These are phyloP conservation scores for Coemansia aciculifera DNA, from an alignment of 192 early-diverging fungal genomes.

Conservation along the genomic window DNA sequence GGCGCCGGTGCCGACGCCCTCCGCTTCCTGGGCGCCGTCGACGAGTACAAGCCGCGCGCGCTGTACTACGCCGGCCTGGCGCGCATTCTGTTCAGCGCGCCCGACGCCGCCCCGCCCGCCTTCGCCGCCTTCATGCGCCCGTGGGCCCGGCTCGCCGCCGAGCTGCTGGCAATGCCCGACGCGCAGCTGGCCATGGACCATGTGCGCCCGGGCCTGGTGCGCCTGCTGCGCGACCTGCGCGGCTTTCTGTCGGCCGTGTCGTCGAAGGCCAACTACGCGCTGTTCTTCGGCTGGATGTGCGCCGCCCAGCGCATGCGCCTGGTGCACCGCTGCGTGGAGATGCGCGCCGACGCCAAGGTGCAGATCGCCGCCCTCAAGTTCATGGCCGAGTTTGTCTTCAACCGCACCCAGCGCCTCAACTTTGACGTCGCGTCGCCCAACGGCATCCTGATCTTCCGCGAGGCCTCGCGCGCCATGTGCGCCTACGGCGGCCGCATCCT, in stretches of 20 bases:
- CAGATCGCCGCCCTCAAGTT: conserved; percentile 76
- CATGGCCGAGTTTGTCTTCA: conserved; percentile 78
- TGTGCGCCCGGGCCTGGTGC: conserved; percentile 50
- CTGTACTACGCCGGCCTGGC: conserved; percentile 79
- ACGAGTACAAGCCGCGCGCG: conserved; percentile 64
- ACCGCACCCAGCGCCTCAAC: conserved; percentile 72
- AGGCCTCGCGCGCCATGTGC: conserved; percentile 69
- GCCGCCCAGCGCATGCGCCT: conserved; percentile 63
- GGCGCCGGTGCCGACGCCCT: conserved; percentile 56
- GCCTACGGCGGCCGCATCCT: conserved; percentile 58
- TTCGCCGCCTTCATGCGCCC: conserved; percentile 76
- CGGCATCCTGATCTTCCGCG: conserved; percentile 87
- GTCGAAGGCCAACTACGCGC: conserved; percentile 57
- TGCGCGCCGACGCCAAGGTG: conserved; percentile 58
- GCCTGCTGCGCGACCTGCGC: conserved; percentile 73
- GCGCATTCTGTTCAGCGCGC: conserved; percentile 69
- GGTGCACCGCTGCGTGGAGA: conserved; percentile 66
- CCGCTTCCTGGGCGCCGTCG: conserved; percentile 64
- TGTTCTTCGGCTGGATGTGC: conserved; percentile 89
- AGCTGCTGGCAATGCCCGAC: conserved; percentile 57
- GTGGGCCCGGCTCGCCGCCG: conserved; percentile 59
- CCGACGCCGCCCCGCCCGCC: conserved; percentile 57
- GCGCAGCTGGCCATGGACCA: conserved; percentile 59
- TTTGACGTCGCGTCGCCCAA: conserved; percentile 86
- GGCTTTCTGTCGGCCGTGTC: conserved; percentile 73